phyloP scores from a whole-genome alignment of 2,329 filamentous ascomycete species.

The Orbilia blumenaviensis region DNA sequence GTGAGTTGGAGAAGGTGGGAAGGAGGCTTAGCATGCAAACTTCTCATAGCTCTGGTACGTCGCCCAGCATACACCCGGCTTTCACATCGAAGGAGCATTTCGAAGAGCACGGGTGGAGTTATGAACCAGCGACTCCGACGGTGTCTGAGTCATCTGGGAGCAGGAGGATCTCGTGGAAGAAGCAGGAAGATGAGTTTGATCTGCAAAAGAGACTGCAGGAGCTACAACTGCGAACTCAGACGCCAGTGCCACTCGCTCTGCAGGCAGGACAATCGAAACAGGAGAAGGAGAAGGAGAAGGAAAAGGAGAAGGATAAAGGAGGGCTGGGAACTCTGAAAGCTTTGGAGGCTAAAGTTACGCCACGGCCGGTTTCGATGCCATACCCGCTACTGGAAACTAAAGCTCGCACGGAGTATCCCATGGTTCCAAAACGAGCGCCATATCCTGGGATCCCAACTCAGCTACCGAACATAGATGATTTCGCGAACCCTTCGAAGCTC shows the following conservation, averaged over 20 bases:
- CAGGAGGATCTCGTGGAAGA: conserved; percentile 47
- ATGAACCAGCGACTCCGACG: conserved; percentile 52
- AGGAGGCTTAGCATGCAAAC: conserved; percentile 50
- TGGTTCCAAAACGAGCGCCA: conserved; percentile 38
- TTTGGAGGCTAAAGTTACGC: conserved; percentile 18
- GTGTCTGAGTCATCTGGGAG: conserved; percentile 26
- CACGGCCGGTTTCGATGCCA: conserved; percentile 38
- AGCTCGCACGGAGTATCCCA: conserved; percentile 38
- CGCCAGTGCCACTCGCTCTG: conserved; percentile 22
- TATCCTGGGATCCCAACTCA: conserved; percentile 21
- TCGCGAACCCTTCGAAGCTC: conserved; percentile 47
- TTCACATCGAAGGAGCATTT: conserved; percentile 50
- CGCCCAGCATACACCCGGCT: conserved; percentile 43
- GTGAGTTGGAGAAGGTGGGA: conserved; percentile 49
- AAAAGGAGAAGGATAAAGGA: conserved; percentile 44
- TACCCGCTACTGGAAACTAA: conserved; percentile 28
- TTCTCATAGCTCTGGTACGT: conserved; percentile 43
- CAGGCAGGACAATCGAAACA: conserved; percentile 21
- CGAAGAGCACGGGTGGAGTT: conserved; percentile 44
- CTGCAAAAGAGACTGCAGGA: conserved; percentile 52
- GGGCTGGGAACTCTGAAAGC: conserved; percentile 21
- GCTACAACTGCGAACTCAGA: conserved; percentile 45
- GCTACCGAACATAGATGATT: conserved; percentile 47
- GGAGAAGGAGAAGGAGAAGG: conserved; percentile 43
- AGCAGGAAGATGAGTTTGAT: conserved; percentile 48